Evolutionary conservation across 257 asterid genomes (phyloP), one percentile per base, ranked within the genome.

Genomic region (Ilex asprella): DNA sequence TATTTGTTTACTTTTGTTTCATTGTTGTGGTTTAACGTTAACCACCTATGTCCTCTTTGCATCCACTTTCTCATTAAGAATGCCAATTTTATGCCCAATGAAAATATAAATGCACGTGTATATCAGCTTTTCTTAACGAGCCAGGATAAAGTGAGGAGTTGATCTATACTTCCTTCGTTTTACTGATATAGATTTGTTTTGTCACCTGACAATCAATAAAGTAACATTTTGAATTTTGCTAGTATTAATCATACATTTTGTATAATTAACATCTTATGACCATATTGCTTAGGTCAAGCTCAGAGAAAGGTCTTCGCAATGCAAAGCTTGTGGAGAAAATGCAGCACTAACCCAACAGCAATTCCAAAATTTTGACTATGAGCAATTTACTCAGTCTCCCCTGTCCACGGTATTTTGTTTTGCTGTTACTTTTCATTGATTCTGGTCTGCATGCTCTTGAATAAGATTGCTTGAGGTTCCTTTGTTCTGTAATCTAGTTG

Each of bases 301-400:
- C 59, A 78, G 97, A 74, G 97, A 95, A 71, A 87, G 84, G 78
- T 80, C 95, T 31, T 67, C 66, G 71, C 85, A 83, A 16, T 90
- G 96, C 57, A 79, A 78, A 77, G 90, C 86, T 62, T 90, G 97
- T 68, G 95, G 95, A 58, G 95, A 87, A 67, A 68, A 69, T 64
- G 68, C 87, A 51, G 43, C 73, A 58, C 47, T 86, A 68, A 81
- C 86, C 9, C 76, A 73, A 59, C 61, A 81, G 67, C 71, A 70
- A 61, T 84, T 89, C 62, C 56, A 56, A 43, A 62, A 73, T 64
- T 81, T 87, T 9, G 91, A 90, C 75, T 90, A 90, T 49, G 97
- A 79, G 77, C 72, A 71, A 14, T 91, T 91, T 71, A 91, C 98
- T 60, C 82, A 83, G 57, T 70, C 88, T 60, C 84, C 97, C 27